These are phyloP conservation scores for Delphinella strobiligena DNA, from an alignment of 2,329 filamentous ascomycete species.

Conservation along the genomic window DNA sequence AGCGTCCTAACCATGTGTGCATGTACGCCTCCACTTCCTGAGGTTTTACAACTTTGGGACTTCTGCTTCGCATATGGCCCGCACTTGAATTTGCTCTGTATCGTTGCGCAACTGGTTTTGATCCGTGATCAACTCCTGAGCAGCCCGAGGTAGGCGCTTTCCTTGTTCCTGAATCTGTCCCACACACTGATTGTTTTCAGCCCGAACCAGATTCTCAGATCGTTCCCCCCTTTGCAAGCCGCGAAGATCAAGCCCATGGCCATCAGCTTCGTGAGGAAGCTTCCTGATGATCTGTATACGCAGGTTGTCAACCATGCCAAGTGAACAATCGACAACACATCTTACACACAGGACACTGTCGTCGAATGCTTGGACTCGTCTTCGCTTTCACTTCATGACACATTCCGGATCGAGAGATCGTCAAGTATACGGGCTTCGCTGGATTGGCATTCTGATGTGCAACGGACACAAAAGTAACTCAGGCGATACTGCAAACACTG, in stretches of 20 bases:
- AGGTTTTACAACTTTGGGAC: constrained; percentile 90
- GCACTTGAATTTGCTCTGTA: constrained; percentile 90
- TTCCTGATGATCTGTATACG: constrained; percentile 80
- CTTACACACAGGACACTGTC: background rate
- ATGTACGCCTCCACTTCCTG: constrained; percentile 86
- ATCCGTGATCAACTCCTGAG: constrained; percentile 74
- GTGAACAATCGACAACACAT: constrained; percentile 31
- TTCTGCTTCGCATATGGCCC: constrained; percentile 93
- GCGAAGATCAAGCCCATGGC: constrained; percentile 71
- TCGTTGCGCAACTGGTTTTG: constrained; percentile 86
- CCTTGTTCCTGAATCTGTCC: background rate
- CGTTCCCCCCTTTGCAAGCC: constrained; percentile 72
- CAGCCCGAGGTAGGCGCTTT: constrained; percentile 57
- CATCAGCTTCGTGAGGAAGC: constrained; percentile 75
- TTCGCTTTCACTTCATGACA: background rate
- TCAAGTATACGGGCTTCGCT: background rate
- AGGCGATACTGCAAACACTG: background rate
- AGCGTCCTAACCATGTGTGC: constrained; percentile 90
- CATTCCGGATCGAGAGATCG: background rate
- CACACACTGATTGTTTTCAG: constrained; percentile 36
- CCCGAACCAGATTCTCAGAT: constrained; percentile 83
- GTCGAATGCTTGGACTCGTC: too few relatives aligned
- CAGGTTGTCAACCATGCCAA: constrained; percentile 83
- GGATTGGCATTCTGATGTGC: constrained; percentile 1
- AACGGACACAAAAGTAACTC: background rate